Percentiles rank a stretch among this genome's conserved stretches.
Evolutionary conservation across 179 eudicot genomes (phyloP).

Genomic region (Corrigiola litoralis): DNA sequence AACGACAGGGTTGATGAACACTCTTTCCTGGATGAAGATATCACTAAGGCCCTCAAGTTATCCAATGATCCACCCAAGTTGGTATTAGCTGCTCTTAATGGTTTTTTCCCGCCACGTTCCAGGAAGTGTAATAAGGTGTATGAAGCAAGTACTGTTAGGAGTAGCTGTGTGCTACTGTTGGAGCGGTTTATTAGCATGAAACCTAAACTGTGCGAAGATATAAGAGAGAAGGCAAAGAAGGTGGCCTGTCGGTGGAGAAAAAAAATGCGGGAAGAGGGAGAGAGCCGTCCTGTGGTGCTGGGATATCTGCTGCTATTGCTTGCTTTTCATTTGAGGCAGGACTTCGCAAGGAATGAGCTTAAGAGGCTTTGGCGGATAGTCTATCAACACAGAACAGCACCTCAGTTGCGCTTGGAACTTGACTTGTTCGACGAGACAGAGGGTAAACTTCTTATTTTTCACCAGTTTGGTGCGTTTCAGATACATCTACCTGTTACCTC

Average conservation of each 20-base stretch:
- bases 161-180: conserved; percentile 33
- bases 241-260: conserved; percentile 31
- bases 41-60: conserved; percentile 23
- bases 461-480: neutral
- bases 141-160: conserved; percentile 24
- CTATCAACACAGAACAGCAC: conserved; percentile 12
- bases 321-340: conserved; percentile 21
- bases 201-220: neutral
- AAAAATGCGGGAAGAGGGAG: conserved; percentile 16
- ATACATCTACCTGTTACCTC: no score
- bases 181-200: conserved; percentile 30
- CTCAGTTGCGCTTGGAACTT: conserved; percentile 22
- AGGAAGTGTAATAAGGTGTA: conserved; percentile 22
- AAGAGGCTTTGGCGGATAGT: conserved; percentile 9
- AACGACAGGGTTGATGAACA: conserved; percentile 27
- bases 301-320: conserved; percentile 33
- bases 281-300: conserved; percentile 16
- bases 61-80: conserved; percentile 28
- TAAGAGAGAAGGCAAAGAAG: conserved; percentile 22
- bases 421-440: conserved; percentile 7
- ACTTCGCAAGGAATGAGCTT: conserved; percentile 29
- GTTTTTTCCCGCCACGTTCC: conserved; percentile 39
- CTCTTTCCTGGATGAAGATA: conserved; percentile 18
- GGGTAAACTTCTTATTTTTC: conserved; percentile 12
- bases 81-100: conserved; percentile 38